Evolutionary conservation across 345 rosid genomes (phyloP), one percentile per base, ranked within the genome.

Genomic region (Brassica rapa): DNA sequence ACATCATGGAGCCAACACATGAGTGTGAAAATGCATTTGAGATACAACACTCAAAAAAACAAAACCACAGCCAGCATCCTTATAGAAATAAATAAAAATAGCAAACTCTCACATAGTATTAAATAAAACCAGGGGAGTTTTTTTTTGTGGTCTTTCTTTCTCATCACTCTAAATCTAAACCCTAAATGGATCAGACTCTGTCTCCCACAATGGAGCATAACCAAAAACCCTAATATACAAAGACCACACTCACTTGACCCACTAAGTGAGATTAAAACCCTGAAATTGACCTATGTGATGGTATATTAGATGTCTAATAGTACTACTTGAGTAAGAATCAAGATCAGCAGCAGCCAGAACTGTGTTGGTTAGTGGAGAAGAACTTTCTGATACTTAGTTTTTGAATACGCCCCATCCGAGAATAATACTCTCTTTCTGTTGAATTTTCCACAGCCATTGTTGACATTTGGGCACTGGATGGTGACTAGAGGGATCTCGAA

Each of bases 401-500:
- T 88, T 56, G 86, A 84, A 35, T 87, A 86, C 12, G 86, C 79
- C 66, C 86, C 93, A 64, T 91, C 90, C 51, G 70, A 83, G n/a
- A 77, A 80, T 16, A 71, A 80, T 16, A 71, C 84, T 81, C 97
- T 87, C 79, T 95, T 94, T 82, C 89, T 92, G 70, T 78, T 81
- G 66, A 84, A 81, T 61, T 85, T 83, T 12, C 85, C 86, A 74
- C 89, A 88, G 0, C 79, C 80, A 76, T 80, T 85, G 73, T 67
- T 85, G 83, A 82, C 84, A 68, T 79, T 73, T 69, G 84, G 83
- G 14, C 84, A 82, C 3, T 80, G 88, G 4, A 94, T 84, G 60
- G 89, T 86, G 21, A 91, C 98, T 1, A 93, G 96, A 56, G 99
- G 99, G 87, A 95, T 95, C 87, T 90, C 93, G 68, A 93, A 93